Evolutionary conservation across 2,329 filamentous ascomycete species (phyloP).

Genomic region (Septoria petroselini): DNA sequence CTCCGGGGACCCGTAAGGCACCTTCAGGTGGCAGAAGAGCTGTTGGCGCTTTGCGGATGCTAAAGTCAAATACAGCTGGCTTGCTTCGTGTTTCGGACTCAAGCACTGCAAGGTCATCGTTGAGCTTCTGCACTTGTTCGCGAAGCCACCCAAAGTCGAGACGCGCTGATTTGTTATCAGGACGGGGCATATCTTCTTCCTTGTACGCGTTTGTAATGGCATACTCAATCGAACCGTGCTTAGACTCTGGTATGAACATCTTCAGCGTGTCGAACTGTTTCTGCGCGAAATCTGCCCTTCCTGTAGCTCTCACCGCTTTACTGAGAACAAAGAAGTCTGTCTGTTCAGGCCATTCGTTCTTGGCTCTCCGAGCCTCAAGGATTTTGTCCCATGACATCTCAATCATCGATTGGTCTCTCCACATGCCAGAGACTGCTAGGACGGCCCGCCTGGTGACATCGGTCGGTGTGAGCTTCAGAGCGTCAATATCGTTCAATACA

Average conservation of each 20-base stretch:
- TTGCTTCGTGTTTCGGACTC: slow-evolving; percentile 23
- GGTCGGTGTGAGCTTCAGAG: slow-evolving; percentile 31
- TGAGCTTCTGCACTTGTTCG: slow-evolving; percentile 21
- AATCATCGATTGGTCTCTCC: slow-evolving; percentile 33
- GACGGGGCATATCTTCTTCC: not conserved
- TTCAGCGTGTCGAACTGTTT: slow-evolving; percentile 22
- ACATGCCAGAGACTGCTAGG: slow-evolving; percentile 37
- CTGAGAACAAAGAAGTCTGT: slow-evolving; percentile 33
- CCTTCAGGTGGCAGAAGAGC: slow-evolving; percentile 32
- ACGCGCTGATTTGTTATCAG: not conserved
- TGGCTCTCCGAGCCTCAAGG: slow-evolving; percentile 18
- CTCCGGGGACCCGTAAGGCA: slow-evolving; percentile 24
- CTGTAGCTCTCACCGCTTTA: slow-evolving; percentile 27
- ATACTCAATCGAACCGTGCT: slow-evolving; percentile 11
- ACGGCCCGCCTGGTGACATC: slow-evolving; percentile 38
- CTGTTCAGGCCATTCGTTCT: slow-evolving; percentile 19
- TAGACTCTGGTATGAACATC: slow-evolving; percentile 11
- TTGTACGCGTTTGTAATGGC: slow-evolving; percentile 12
- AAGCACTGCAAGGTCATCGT: slow-evolving; percentile 29
- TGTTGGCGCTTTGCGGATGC: slow-evolving; percentile 39
- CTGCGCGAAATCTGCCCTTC: slow-evolving; percentile 25
- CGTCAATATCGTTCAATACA: slow-evolving; percentile 33
- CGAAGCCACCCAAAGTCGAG: slow-evolving; percentile 12
- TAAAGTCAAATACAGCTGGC: slow-evolving; percentile 37
- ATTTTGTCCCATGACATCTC: slow-evolving; percentile 35